phyloP scores from a whole-genome alignment of 495 filamentous ascomycete genomes.

The Astrocystis sublimbata region DNA sequence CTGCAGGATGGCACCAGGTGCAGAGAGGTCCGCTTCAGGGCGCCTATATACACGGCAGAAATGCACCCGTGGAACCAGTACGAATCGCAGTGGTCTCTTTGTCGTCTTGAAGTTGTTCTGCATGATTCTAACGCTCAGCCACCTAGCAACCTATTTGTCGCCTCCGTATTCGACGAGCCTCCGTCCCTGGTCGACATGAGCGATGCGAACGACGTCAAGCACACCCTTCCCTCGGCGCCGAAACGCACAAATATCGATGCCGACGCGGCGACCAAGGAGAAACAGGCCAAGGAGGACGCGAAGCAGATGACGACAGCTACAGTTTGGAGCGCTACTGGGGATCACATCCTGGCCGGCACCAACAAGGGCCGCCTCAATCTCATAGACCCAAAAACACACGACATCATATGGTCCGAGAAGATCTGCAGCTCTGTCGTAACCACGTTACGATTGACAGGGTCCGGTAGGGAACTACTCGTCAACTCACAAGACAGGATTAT shows the following conservation, averaged over 20 bases:
- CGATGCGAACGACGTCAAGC: constrained; percentile 62
- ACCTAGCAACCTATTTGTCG: constrained; percentile 73
- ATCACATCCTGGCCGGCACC: constrained; percentile 86
- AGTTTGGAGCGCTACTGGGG: constrained; percentile 79
- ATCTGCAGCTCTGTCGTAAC: constrained; percentile 86
- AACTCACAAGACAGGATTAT: constrained; percentile 93
- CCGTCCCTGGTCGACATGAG: constrained; percentile 84
- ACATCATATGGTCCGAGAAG: constrained; percentile 82
- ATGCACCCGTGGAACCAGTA: constrained; percentile 91
- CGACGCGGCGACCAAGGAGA: constrained; percentile 66
- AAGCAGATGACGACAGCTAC: constrained; percentile 91
- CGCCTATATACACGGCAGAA: constrained; percentile 92
- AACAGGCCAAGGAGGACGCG: constrained; percentile 86
- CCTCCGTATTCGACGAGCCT: constrained; percentile 89
- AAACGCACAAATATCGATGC: constrained; percentile 66
- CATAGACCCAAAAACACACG: constrained; percentile 73
- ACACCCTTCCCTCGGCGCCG: constrained; percentile 77
- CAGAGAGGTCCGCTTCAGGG: constrained; percentile 76
- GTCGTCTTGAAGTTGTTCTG: not conserved
- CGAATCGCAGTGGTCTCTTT: constrained; percentile 28
- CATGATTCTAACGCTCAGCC: not conserved
- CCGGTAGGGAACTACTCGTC: constrained; percentile 80
- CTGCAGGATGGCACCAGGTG: constrained; percentile 63
- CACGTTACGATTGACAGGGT: constrained; percentile 77
- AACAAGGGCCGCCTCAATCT: constrained; percentile 96